Evolutionary conservation across 1,139 yeast genomes (phyloP), one percentile per base, ranked within the genome.

Genomic region (Lodderomyces margitis): DNA sequence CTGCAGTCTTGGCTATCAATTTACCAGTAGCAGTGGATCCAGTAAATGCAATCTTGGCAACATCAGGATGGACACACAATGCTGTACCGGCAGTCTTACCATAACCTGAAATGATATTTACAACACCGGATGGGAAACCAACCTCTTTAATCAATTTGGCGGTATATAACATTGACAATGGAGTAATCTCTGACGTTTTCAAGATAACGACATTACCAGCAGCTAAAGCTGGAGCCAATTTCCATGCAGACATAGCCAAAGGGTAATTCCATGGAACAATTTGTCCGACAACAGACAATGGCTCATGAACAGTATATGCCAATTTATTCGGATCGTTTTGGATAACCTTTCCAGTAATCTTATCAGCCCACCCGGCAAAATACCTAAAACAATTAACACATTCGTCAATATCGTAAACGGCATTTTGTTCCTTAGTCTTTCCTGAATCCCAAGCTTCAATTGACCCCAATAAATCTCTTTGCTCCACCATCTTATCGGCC

Each of bases 301-400:
- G 96, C 61, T 85, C 92, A 62, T 83, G 87, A 43, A 84, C 66
- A 32, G 95, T 86, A 68, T 83, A 86, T 16, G 87, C 87, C 53
- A 86, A 73, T 62, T 83, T 82, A 45, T 74, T 74, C 27, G 81
- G 77, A 55, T 81, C 83, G 44, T 83, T 80, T 55, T 81, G 80
- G 53, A 86, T 79, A 42, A 80, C 75, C 53, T 75, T 75, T 30
- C 95, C 95, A 45, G 75, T 79, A 45, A 84, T 62, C 65, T 86
- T 85, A 64, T 87, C 95, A 36, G 92, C 86, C 81, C 87, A 85
- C 14, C 95, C 94, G 35, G 92, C 95, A 55, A 77, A 84, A 62
- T 85, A 85, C 57, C 80, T 74, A 62, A 81, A 70, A 49, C 76
- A 77, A 46, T 66, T 70, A 54, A 78, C 69, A 48, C 82, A 71